Evolutionary conservation across 176 grass and related monocot genomes (phyloP).

Genomic region (Eremochloa ophiuroides): DNA sequence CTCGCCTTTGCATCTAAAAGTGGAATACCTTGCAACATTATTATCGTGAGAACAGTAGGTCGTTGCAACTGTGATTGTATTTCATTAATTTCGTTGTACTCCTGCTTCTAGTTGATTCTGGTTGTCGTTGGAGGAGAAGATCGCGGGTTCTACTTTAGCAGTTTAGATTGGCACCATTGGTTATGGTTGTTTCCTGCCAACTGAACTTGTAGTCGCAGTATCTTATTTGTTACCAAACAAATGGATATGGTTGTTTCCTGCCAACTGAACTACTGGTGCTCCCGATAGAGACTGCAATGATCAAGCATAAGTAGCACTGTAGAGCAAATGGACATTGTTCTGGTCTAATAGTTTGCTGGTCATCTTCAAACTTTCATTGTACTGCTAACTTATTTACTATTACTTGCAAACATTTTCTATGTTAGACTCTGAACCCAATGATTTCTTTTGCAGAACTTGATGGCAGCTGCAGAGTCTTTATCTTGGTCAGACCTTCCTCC

Average conservation of each 20-base stretch:
- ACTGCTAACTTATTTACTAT: not conserved
- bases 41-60: not conserved
- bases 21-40: not conserved
- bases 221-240: not conserved
- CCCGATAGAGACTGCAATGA: not conserved
- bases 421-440: not conserved
- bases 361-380: not conserved
- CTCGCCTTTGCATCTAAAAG: not conserved
- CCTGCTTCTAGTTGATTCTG: not conserved
- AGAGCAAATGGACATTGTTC: not conserved
- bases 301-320: not conserved
- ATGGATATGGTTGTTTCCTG: not conserved
- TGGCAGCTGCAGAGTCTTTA: not conserved
- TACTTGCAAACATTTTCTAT: not conserved
- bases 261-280: not conserved
- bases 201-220: not conserved
- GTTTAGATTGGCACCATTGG: not conserved
- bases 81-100: not conserved
- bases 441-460: not conserved
- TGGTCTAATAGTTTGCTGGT: not conserved
- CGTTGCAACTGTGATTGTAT: not conserved
- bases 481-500: not conserved
- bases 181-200: no score
- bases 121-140: not conserved
- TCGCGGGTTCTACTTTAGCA: not conserved